Base-by-base conservation (phyloP, 768 basidiomycete species). In the Suillus lakei region DNA sequence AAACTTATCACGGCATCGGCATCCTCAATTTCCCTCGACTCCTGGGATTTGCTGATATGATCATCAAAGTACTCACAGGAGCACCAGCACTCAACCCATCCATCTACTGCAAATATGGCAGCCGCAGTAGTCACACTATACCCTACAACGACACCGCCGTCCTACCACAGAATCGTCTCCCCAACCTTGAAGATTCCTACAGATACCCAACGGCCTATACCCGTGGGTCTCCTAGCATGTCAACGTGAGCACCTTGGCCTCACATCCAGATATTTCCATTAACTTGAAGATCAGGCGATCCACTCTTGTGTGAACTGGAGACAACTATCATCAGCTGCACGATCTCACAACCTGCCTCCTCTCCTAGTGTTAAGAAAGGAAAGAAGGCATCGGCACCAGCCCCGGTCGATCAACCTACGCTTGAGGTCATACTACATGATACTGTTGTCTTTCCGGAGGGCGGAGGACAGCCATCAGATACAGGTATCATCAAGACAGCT, bases 401-500 rank as follows among this genome's bases (percentile, higher is more conserved):
- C n/a, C 71, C 83, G 53, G 77, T 79, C 1, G 77, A 76, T 28
- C 79, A 73, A 41, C 83, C 87, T 3, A 76, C 89, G 21, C 82
- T 91, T 55, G 89, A 92, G 70, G 78, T 94, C 9, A 81, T 88
- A 60, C 78, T 93, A 53, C 88, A 90, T 60, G 93, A 94, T 72
- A 93, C 91, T 0, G 83, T 91, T 15, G 84, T 93, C 55, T 94
- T 93, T 73, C 92, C 93, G 0, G 92, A 93, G 76, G 92, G 91
- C 10, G 88, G 92, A 13, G 93, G 93, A 0, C 93, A 95, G 68
- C 90, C 91, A 1, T 88, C 88, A 0, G 93, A 95, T 71, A 86
- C 86, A 30, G 92, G 92, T 2, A 78, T 93, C 36, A 76, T 77
- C 30, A 80, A 77, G 2, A 81, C 79, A 23, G 67, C 72, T 4